Conservation (phyloP, 192 early-diverging fungal genomes). For the Chytriomyces hyalinus region DNA sequence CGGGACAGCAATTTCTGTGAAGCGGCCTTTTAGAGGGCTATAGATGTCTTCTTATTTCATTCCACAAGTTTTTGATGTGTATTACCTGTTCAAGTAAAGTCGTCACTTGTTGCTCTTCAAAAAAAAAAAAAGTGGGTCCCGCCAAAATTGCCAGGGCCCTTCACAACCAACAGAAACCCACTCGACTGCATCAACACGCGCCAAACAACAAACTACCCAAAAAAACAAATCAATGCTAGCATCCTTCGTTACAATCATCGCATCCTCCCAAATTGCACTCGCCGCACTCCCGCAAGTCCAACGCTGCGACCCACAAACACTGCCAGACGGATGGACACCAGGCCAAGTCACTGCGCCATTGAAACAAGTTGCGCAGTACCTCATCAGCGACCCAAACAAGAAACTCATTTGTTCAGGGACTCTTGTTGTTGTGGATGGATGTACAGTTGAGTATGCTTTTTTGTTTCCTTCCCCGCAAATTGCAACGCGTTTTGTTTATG, state of each 20-base stretch:
- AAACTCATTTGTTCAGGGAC: slow-evolving; percentile 8
- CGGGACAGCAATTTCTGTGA: background rate
- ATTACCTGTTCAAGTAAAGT: too few relatives aligned
- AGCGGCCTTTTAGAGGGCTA: background rate
- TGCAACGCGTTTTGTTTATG: background rate
- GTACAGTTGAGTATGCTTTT: background rate
- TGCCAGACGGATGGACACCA: slow-evolving; percentile 11
- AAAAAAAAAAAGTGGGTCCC: background rate
- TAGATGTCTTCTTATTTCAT: background rate
- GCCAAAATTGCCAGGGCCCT: background rate
- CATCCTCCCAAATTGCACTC: background rate
- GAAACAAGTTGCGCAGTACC: background rate
- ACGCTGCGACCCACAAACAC: slow-evolving; percentile 5
- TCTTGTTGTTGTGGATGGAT: slow-evolving; percentile 22
- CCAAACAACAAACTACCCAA: background rate
- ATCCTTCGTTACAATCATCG: background rate
- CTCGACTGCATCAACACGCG: background rate
- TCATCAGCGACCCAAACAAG: background rate
- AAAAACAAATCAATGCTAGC: background rate
- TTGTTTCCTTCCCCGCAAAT: background rate
- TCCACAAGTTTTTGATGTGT: background rate
- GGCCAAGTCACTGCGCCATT: slow-evolving; percentile 3
- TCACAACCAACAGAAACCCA: too few relatives aligned
- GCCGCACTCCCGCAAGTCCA: background rate
- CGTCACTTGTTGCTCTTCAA: background rate